These are phyloP conservation scores for Chondrus crispus DNA, from an alignment of 23 red algal genomes.

Conservation along the genomic window DNA sequence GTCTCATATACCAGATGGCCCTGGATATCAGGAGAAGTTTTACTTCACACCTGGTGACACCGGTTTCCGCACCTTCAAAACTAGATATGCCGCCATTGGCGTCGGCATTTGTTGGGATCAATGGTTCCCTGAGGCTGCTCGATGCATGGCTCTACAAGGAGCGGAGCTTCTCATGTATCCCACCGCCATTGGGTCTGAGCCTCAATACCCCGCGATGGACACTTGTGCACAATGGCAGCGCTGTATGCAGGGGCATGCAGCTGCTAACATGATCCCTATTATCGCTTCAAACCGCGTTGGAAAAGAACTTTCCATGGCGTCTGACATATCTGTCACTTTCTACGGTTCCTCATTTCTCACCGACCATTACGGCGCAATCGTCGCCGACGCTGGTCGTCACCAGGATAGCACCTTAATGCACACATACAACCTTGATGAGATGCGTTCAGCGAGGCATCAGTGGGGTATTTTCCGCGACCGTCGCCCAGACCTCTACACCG, in stretches of 20 bases:
- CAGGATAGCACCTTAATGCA: conserved; percentile 66
- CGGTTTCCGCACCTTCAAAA: conserved; percentile 75
- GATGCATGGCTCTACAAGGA: conserved; percentile 76
- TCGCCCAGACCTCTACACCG: conserved; percentile 83
- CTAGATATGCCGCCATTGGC: conserved; percentile 47
- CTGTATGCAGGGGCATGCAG: conserved; percentile 87
- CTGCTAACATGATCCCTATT: conserved; percentile 89
- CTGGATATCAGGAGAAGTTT: conserved; percentile 96
- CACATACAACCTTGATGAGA: conserved; percentile 66
- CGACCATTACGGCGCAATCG: conserved; percentile 73
- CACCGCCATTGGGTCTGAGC: conserved; percentile 91
- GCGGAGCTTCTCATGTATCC: conserved; percentile 93
- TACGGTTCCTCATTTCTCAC: conserved; percentile 91
- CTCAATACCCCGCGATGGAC: conserved; percentile 80
- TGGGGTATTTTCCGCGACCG: conserved; percentile 95
- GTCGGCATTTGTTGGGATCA: conserved; percentile 96
- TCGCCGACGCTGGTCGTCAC: conserved; percentile 62
- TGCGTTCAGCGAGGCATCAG: conserved; percentile 43
- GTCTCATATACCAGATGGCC: conserved; percentile 88
- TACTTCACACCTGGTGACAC: conserved; percentile 94
- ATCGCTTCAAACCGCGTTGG: conserved; percentile 88
- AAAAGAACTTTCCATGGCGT: conserved; percentile 47
- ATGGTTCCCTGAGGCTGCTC: conserved; percentile 96
- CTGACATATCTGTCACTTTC: conserved; percentile 67
- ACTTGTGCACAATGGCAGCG: conserved; percentile 86